A percentile compares a stretch with the other conserved stretches of the same genome.
Evolutionary conservation across 805 yeast genomes (phyloP).

Genomic region (Saitoella complicata): DNA sequence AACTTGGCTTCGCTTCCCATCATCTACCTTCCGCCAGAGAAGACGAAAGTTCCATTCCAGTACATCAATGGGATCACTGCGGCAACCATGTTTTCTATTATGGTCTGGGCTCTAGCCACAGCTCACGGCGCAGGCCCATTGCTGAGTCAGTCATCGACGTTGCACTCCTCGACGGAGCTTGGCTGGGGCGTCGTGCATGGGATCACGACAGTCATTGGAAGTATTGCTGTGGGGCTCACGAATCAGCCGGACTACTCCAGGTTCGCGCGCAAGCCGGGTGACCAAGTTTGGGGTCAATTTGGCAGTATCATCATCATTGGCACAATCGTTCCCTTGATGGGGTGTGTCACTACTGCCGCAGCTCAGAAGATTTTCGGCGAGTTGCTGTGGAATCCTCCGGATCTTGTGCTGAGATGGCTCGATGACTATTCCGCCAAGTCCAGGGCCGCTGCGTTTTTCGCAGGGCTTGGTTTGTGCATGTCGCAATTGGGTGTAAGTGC

Average conservation of each 20-base stretch:
- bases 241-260: conserved; percentile 31
- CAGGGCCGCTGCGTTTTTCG: conserved; percentile 35
- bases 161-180: conserved; percentile 17
- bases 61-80: conserved; percentile 7
- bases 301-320: conserved; percentile 26
- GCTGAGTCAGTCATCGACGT: conserved; percentile 12
- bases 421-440: conserved; percentile 21
- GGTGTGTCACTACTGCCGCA: conserved; percentile 31
- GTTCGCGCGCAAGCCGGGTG: conserved; percentile 22
- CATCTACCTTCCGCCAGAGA: conserved; percentile 8
- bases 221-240: conserved; percentile 25
- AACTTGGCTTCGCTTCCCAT: conserved; percentile 7
- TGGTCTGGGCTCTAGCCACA: conserved; percentile 9
- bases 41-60: conserved; percentile 7
- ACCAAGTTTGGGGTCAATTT: conserved; percentile 26
- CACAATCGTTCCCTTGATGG: conserved; percentile 31
- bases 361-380: conserved; percentile 26
- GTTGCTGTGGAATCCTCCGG: conserved; percentile 33
- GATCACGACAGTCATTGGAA: conserved; percentile 26
- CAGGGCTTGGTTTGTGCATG: conserved; percentile 21
- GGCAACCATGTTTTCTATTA: conserved; percentile 9
- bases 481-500: conserved; percentile 19
- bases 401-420: conserved; percentile 27
- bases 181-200: conserved; percentile 31
- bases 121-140: conserved; percentile 9